Evolutionary conservation across 2,329 filamentous ascomycete species (phyloP), one percentile per base, ranked within the genome.

Genomic region (Ascochyta pisi): DNA sequence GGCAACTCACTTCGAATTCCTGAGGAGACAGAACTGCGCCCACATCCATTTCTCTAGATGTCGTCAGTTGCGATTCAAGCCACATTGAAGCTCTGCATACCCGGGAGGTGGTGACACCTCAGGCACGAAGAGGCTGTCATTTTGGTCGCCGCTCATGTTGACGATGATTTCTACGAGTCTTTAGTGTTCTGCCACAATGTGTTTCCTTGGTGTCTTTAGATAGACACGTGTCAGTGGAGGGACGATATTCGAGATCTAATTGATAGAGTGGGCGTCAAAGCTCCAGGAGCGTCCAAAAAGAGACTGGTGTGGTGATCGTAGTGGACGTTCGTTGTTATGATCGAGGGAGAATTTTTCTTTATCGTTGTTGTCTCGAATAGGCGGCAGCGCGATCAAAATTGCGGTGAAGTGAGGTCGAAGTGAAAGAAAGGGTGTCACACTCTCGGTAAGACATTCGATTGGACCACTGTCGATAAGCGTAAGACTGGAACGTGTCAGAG

Each of bases 401-500:
- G 45, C 40, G 45, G 52, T 45, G 34, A 54, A 19, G 22, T 19
- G n/a, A 13, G 6, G 23, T 34, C 23, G 13, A 54, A 45, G 52
- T 54, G 52, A 54, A 41, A 29, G 52, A 37, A 49, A 12, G 15
- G 13, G 9, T 19, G 29, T 6, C 16, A 15, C 12, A 6, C 29
- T 19, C 16, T 33, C 23, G 19, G 24, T 15, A 7, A 10, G 9
- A 16, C 26, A 23, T 26, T 15, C 22, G 16, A 8, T 12, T 15
- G 9, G 1, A 13, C 6, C n/a, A 34, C 13, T 15, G 13, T 27
- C n/a, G 38, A 41, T 29, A 9, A 12, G n/a, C 31, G 15, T 1
- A 40, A 10, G 10, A 39, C 3, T 13, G 9, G 12, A 22, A 9
- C 37, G 19, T 39, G 16, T n/a, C 8, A 22, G 16, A n/a, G 33